Evolutionary conservation across 495 filamentous ascomycete species (phyloP), one percentile per base, ranked within the genome.

Genomic region (Aspergillus nanangensis): DNA sequence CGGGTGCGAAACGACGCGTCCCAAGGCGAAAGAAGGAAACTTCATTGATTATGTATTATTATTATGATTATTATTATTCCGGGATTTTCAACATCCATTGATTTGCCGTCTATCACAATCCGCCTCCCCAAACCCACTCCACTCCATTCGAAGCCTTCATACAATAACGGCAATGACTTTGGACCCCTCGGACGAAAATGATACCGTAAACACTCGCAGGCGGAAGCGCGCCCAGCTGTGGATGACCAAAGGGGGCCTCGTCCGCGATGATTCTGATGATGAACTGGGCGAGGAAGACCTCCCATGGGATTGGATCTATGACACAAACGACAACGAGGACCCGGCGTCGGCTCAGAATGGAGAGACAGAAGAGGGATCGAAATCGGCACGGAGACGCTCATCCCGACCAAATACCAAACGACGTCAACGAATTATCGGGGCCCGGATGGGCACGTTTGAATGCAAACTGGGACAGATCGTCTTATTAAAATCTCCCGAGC

Each of bases 241-340:
- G 56, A 77, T 90, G 45, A 76, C 76, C 38, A 76, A 75, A 45
- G 80, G 81, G 19, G 84, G 79, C 17, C 69, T 92, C n/a, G 63
- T 74, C 11, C 76, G 88, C 47, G 90, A 94, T 44, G 89, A 94
- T 60, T 95, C 89, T 10, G 92, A 96, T 69, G 90, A 96, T 53
- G 92, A 96, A 59, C 75, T 94, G 8, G 90, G 89, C 15, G 69
- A 80, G 14, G 89, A 93, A 43, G 89, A 95, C 62, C 71, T 75
- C 33, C 88, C 90, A 1, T 98, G 93, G 93, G 82, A 94, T 60
- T 98, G 91, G 92, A 82, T 96, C 22, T 93, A 93, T 66, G 72
- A 72, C 22, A 50, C 65, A 3, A 55, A 65, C 20, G 45, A 60
- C 14, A 56, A 64, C 5, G 41, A 53, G 2, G 53, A 5, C 50